These are phyloP conservation scores for Cladophialophora chaetospira DNA, from an alignment of 2,329 filamentous ascomycete species.

Conservation along the genomic window DNA sequence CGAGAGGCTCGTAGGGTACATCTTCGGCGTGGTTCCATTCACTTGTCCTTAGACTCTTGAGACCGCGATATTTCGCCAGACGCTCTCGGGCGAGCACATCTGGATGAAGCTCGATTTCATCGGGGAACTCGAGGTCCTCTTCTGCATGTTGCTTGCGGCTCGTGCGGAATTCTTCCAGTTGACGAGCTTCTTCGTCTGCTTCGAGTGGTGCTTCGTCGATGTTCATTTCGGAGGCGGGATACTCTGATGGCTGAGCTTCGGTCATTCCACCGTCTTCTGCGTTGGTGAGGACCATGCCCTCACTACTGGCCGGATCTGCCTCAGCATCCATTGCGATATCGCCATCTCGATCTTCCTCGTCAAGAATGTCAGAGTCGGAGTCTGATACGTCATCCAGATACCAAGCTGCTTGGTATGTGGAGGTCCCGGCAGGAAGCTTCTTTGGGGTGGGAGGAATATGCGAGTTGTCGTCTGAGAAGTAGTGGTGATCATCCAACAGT, in stretches of 20 bases:
- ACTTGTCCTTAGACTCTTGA: constrained; percentile 88
- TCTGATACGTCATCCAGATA: constrained; percentile 80
- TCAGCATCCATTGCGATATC: constrained; percentile 51
- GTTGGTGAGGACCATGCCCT: constrained; percentile 58
- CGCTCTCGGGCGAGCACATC: constrained; percentile 83
- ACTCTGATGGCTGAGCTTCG: constrained; percentile 81
- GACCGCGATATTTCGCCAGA: constrained; percentile 79
- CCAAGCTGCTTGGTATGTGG: constrained; percentile 92
- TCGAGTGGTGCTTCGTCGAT: constrained; percentile 54
- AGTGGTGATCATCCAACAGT: constrained; percentile 92
- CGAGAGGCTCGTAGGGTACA: constrained; percentile 79
- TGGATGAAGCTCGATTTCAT: constrained; percentile 93
- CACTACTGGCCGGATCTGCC: constrained; percentile 52
- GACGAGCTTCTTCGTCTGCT: constrained; percentile 74
- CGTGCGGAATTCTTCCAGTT: constrained; percentile 78
- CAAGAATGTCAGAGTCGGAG: constrained; percentile 81
- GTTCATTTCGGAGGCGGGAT: constrained; percentile 92
- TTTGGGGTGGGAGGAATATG: constrained; percentile 65
- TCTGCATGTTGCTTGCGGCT: constrained; percentile 72
- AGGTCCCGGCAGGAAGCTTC: constrained; percentile 85
- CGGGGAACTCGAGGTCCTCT: constrained; percentile 93
- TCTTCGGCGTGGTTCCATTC: constrained; percentile 90
- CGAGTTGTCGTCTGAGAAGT: constrained; percentile 85
- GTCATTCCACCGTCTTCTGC: constrained; percentile 57
- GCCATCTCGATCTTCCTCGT: constrained; percentile 63